A percentile compares a stretch with the other conserved stretches of the same genome.
Evolutionary conservation across 2,329 filamentous ascomycete species (phyloP).

Genomic region (Aureobasidium pullulans): DNA sequence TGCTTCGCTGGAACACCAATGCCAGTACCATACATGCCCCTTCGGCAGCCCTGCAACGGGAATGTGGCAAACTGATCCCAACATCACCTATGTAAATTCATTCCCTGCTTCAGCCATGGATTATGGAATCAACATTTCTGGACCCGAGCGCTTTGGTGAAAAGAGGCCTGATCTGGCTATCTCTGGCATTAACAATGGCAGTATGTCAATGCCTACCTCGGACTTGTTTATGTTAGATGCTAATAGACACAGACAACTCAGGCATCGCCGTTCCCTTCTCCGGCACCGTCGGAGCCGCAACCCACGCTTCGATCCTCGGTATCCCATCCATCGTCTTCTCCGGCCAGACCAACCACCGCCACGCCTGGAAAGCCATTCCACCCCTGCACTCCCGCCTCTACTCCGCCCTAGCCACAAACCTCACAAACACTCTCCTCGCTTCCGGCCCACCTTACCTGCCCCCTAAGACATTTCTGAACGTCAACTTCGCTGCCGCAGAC

Average conservation of each 20-base stretch:
- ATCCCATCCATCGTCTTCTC: conserved; percentile 65
- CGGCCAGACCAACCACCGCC: conserved; percentile 43
- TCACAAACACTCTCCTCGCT: conserved; percentile 49
- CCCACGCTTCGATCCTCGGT: conserved; percentile 47
- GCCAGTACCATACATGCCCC: conserved; percentile 57
- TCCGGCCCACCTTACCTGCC: conserved; percentile 59
- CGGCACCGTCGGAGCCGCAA: conserved; percentile 60
- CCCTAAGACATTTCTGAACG: conserved; percentile 54
- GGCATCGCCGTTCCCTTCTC: conserved; percentile 52
- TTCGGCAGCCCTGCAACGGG: conserved; percentile 50
- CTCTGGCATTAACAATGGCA: conserved; percentile 55
- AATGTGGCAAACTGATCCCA: conserved; percentile 47
- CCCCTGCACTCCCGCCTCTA: conserved; percentile 54
- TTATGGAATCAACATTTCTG: conserved; percentile 53
- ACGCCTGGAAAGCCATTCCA: conserved; percentile 45
- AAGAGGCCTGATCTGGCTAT: conserved; percentile 54
- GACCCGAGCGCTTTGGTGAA: conserved; percentile 43
- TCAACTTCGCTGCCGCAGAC: conserved; percentile 56
- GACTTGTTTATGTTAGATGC: not conserved
- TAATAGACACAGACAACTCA: conserved; percentile 41
- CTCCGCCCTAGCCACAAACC: conserved; percentile 51
- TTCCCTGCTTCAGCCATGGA: conserved; percentile 59
- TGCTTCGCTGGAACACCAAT: conserved; percentile 41
- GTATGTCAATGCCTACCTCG: not conserved
- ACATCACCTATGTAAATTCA: conserved; percentile 66